Conservation (phyloP, 1,284 basidiomycete genomes). For the Takashimella koratensis region DNA sequence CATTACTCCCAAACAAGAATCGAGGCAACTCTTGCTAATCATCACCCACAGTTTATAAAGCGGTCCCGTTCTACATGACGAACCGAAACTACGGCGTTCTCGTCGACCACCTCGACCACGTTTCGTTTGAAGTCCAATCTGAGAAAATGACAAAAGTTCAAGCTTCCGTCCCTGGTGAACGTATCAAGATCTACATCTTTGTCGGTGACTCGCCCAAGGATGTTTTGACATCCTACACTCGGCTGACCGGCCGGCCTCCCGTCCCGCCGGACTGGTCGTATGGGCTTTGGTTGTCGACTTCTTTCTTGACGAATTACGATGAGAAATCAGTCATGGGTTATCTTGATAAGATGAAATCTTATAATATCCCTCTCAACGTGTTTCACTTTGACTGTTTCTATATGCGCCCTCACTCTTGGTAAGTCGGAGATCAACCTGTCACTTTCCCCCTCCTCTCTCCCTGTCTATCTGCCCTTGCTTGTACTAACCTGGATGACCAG, state of each 20-base stretch:
- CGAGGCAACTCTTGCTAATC: too few relatives aligned
- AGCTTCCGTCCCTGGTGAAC: constrained; percentile 61
- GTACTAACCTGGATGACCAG: too few relatives aligned
- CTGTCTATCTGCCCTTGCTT: too few relatives aligned
- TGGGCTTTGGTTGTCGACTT: constrained; percentile 71
- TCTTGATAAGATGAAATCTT: constrained; percentile 65
- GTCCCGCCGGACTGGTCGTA: constrained; percentile 67
- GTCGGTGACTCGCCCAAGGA: constrained; percentile 37
- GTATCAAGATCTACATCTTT: constrained; percentile 62
- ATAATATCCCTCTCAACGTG: constrained; percentile 64
- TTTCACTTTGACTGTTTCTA: constrained; percentile 76
- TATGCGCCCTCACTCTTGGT: too few relatives aligned
- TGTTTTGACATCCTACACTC: constrained; percentile 32
- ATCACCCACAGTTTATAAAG: constrained; percentile 66
- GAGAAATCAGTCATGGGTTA: constrained; percentile 64
- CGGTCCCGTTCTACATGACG: constrained; percentile 39
- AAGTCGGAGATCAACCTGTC: too few relatives aligned
- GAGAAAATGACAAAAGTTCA: constrained; percentile 71
- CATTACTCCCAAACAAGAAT: too few relatives aligned
- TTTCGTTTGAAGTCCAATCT: constrained; percentile 66
- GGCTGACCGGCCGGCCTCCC: constrained; percentile 42
- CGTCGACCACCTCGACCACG: constrained; percentile 68
- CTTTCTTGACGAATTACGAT: constrained; percentile 69
- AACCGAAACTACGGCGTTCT: constrained; percentile 69
- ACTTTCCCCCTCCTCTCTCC: too few relatives aligned